Base-by-base conservation (phyloP, 257 asterid species). In the Gynochthodes officinalis region DNA sequence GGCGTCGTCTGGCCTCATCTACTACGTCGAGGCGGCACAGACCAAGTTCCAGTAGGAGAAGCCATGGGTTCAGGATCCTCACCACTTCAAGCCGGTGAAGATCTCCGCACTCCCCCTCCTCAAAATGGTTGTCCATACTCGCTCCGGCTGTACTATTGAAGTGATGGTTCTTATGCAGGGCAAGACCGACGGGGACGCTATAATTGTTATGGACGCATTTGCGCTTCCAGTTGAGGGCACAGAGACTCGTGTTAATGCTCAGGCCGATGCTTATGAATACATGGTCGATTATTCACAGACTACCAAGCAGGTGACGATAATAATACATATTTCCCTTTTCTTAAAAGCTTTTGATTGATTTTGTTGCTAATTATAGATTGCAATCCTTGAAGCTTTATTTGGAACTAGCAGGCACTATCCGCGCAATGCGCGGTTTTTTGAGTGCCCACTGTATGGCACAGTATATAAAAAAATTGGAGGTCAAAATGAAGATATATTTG, bases 81-180 rank as follows among this genome's bases (percentile, higher is more conserved):
- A 93, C 91, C 89, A 79, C 82, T 93, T 95, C 92, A 95, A 92
- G 92, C 96, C 97, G 78, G 99, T 95, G 35, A 92, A 85, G 79
- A 83, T 95, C 81, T 92, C 97, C 23, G 98, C 98, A 0, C 97
- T 95, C 58, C 98, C 99, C 23, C 95, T 95, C 1, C 96, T 95
- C 53, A 95, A 95, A 86, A 95, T 95, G 99, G 98, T 95, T 33
- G 97, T 95, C 27, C 99, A 95, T 82, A 95, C 99, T 16, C 99
- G 99, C 78, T 92, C 99, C 49, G 98, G 99, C 5, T 98, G 98
- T 32, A 95, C 95, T 27, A 95, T 95, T 64, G 99, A 95, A 81
- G 93, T 95, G 71, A 92, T 95, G 99, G 99, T 98, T 5, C 93
- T 95, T 18, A 95, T 95, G 98, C 99, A 92, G 82, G 99, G 99